A percentile compares a stretch with the other conserved stretches of the same genome.
Evolutionary conservation across 2,329 filamentous ascomycete species (phyloP).

Genomic region (Botrytis galanthina): DNA sequence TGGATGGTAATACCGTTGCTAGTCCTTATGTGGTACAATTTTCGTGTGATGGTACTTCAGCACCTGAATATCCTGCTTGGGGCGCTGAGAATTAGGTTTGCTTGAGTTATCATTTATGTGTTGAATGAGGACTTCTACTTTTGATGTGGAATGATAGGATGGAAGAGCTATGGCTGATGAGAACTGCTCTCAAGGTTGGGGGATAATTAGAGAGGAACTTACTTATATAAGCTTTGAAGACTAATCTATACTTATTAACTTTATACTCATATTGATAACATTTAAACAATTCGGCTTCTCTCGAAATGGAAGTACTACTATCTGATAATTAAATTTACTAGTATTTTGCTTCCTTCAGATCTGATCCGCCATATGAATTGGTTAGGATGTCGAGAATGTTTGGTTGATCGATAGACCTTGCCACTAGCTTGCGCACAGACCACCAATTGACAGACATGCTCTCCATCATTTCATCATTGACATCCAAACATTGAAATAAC

Average conservation of each 20-base stretch:
- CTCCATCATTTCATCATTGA: neutral
- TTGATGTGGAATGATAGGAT: too few relatives aligned
- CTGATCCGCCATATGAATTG: neutral
- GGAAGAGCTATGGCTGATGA: neutral
- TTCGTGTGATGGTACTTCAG: neutral
- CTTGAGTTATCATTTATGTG: neutral
- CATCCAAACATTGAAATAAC: neutral
- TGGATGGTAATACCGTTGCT: neutral
- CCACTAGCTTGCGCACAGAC: neutral
- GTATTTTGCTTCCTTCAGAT: neutral
- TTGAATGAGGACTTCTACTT: neutral
- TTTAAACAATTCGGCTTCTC: too few relatives aligned
- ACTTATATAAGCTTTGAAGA: neutral
- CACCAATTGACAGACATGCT: neutral
- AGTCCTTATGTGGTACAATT: neutral
- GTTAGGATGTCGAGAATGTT: too few relatives aligned
- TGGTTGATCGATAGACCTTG: neutral
- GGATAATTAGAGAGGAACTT: neutral
- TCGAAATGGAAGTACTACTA: too few relatives aligned
- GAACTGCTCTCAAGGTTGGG: neutral
- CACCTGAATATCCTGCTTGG: neutral
- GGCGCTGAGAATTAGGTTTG: neutral
- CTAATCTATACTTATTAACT: neutral
- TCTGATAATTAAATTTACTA: neutral
- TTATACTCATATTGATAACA: neutral